Conservation (phyloP, 371 early-diverging fungal species). For the Parasitella parasitica region DNA sequence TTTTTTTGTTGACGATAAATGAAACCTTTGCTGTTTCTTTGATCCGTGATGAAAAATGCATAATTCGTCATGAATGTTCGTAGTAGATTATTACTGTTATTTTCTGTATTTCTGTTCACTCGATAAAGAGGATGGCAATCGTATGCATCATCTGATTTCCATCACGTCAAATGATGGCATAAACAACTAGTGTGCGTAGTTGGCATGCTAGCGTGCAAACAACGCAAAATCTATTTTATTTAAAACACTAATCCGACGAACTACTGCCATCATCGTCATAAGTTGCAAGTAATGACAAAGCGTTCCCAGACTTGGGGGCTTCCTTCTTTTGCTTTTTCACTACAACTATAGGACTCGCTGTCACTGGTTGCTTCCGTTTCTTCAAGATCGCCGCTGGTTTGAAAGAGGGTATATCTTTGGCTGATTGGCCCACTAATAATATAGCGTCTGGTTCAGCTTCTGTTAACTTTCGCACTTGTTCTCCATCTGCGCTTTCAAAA, state of each 20-base stretch:
- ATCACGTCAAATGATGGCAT: too few species aligned
- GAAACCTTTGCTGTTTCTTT: too few species aligned
- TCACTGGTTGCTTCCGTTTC: slow-evolving; percentile 24
- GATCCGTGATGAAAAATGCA: too few species aligned
- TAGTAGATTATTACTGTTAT: too few species aligned
- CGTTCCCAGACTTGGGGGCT: slow-evolving; percentile 1
- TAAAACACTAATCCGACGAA: slow-evolving; percentile 4
- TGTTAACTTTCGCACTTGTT: slow-evolving; percentile 63
- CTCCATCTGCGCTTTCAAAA: slow-evolving; percentile 72
- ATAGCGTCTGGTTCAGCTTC: slow-evolving; percentile 55
- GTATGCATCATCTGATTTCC: too few species aligned
- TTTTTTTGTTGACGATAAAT: too few species aligned
- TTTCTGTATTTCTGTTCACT: too few species aligned
- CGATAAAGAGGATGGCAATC: too few species aligned
- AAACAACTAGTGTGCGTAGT: too few species aligned
- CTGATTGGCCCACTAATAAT: slow-evolving; percentile 37
- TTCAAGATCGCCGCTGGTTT: slow-evolving; percentile 25
- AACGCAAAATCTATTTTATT: not conserved
- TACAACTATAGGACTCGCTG: not conserved
- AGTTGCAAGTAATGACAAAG: slow-evolving; percentile 31
- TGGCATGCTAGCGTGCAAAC: too few species aligned
- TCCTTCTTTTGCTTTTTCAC: slow-evolving; percentile 45
- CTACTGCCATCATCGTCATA: slow-evolving; percentile 20
- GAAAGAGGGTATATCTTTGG: slow-evolving; percentile 40
- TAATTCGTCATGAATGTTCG: too few species aligned